A percentile compares a stretch with the other conserved stretches of the same genome.
Conservation (phyloP, 164 flowering plant genomes). For the Buxus sempervirens region DNA sequence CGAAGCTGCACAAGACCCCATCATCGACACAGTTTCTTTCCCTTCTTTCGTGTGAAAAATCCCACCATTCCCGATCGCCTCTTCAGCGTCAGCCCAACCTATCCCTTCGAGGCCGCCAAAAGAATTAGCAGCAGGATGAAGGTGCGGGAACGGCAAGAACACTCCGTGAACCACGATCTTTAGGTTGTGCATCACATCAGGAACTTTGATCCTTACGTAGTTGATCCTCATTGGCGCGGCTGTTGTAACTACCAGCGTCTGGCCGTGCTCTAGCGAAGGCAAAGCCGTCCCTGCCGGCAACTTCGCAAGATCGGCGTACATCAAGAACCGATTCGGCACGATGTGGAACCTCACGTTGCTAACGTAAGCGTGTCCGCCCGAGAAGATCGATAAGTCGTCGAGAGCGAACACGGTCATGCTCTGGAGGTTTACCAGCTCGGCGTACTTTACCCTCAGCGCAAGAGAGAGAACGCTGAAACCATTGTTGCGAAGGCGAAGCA, state of each 20-base stretch:
- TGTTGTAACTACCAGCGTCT: conserved; percentile 31
- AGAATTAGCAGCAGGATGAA: conserved; percentile 21
- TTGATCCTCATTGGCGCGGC: conserved; percentile 41
- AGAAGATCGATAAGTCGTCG: conserved; percentile 43
- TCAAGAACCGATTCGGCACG: conserved; percentile 41
- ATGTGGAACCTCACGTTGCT: conserved; percentile 45
- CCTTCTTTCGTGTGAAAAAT: too few species aligned
- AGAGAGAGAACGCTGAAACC: conserved; percentile 46
- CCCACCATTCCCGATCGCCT: conserved; percentile 5
- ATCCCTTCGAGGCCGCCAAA: not conserved
- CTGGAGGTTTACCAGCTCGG: conserved; percentile 34
- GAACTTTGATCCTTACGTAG: conserved; percentile 38
- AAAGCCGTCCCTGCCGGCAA: conserved; percentile 34
- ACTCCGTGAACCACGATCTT: conserved; percentile 48
- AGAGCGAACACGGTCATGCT: conserved; percentile 52
- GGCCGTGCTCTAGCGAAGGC: conserved; percentile 36
- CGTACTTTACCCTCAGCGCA: conserved; percentile 43
- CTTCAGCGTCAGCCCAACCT: conserved; percentile 1
- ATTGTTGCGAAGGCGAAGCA: conserved; percentile 37
- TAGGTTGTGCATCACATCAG: conserved; percentile 40
- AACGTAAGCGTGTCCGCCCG: conserved; percentile 42
- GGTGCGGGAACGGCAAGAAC: conserved; percentile 46
- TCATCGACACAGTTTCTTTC: too few species aligned
- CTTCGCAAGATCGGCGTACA: conserved; percentile 38
- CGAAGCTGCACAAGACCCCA: too few species aligned